These are phyloP conservation scores for Hyaloscypha variabilis DNA, from an alignment of 495 filamentous ascomycete species.

Conservation along the genomic window DNA sequence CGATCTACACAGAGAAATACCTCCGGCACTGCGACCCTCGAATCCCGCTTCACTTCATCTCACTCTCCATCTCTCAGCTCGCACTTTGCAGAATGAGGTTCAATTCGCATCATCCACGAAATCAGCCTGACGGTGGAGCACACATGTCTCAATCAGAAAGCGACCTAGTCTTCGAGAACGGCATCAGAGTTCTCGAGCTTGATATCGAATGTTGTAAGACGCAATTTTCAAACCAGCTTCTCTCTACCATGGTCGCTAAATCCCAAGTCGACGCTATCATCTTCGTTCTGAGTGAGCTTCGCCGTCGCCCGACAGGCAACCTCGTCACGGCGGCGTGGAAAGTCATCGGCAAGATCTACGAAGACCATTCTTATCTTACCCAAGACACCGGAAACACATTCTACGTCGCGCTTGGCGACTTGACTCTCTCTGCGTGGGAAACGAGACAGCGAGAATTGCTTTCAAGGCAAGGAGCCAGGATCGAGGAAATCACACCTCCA, in stretches of 20 bases:
- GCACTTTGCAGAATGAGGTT: conserved; percentile 42
- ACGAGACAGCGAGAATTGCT: not conserved
- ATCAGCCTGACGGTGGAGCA: conserved; percentile 34
- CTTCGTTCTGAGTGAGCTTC: conserved; percentile 44
- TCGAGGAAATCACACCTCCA: not conserved
- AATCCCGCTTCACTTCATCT: conserved; percentile 60
- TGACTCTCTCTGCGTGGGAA: conserved; percentile 44
- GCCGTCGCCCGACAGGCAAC: conserved; percentile 32
- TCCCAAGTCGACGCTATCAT: conserved; percentile 37
- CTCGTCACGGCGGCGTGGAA: conserved; percentile 40
- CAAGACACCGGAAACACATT: conserved; percentile 33
- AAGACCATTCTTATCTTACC: conserved; percentile 33
- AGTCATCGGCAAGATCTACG: conserved; percentile 37
- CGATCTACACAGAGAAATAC: conserved; percentile 54
- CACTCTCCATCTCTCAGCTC: conserved; percentile 48
- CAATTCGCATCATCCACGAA: conserved; percentile 46
- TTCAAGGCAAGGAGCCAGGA: not conserved
- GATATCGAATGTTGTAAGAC: conserved; percentile 34
- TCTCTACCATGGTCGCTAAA: conserved; percentile 45
- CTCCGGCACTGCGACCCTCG: conserved; percentile 61
- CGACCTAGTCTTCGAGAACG: conserved; percentile 42
- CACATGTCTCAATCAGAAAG: conserved; percentile 39
- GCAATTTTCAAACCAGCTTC: conserved; percentile 40
- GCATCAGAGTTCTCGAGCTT: conserved; percentile 42
- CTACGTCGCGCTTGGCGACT: conserved; percentile 38